These are phyloP conservation scores for Populus hybrid DNA, from an alignment of 441 rosid species.

Conservation along the genomic window DNA sequence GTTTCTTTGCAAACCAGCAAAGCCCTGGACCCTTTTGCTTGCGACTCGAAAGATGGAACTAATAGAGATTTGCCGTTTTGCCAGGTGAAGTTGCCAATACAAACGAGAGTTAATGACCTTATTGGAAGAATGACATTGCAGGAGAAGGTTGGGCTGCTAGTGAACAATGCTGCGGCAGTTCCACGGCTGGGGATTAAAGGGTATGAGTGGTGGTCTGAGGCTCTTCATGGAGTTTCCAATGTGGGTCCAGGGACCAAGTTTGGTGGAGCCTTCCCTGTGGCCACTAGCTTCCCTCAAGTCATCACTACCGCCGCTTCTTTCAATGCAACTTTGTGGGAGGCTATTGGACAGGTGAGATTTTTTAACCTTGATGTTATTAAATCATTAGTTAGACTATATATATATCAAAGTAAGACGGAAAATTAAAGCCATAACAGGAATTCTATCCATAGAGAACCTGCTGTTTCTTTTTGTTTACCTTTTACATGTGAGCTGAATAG, in stretches of 20 bases:
- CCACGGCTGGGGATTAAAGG: conserved; percentile 76
- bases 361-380: background rate
- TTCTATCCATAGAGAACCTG: background rate
- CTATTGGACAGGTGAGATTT: conserved; percentile 75
- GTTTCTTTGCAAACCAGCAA: background rate
- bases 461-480: background rate
- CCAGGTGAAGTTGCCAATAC: conserved; percentile 38
- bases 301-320: conserved; percentile 92
- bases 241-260: conserved; percentile 89
- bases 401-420: background rate
- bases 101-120: conserved; percentile 65
- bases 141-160: conserved; percentile 72
- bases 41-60: conserved; percentile 53
- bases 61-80: conserved; percentile 57
- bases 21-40: conserved; percentile 60
- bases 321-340: conserved; percentile 78
- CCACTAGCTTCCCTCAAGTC: conserved; percentile 97
- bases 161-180: conserved; percentile 68
- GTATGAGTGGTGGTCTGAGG: conserved; percentile 99
- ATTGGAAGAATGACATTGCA: conserved; percentile 60
- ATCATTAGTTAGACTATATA: background rate
- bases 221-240: conserved; percentile 93
- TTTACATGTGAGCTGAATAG: background rate
- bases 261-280: conserved; percentile 72
- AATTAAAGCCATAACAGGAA: background rate